Conservation (phyloP, 495 filamentous ascomycete species). For the Daldinia concentrica region DNA sequence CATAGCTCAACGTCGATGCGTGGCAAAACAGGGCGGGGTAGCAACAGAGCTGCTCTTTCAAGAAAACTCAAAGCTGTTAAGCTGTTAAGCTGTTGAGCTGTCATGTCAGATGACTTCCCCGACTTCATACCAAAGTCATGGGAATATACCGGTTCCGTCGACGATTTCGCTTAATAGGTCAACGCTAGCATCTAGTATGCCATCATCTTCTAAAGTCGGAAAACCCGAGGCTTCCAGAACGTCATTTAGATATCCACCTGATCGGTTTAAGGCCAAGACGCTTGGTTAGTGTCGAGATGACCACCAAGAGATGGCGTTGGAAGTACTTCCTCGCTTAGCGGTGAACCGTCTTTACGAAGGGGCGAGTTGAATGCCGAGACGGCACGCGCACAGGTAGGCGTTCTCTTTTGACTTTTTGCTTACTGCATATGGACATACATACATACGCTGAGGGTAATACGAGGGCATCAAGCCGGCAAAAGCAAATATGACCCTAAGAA, state of each 20-base stretch:
- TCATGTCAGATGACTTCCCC: conserved; percentile 30
- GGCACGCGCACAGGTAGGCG: background rate
- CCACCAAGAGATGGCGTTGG: background rate
- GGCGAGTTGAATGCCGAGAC: background rate
- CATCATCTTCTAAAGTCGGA: background rate
- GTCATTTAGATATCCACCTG: conserved; percentile 6
- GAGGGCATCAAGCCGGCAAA: background rate
- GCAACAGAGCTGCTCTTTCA: conserved; percentile 18
- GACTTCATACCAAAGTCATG: conserved; percentile 9
- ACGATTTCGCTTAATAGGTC: background rate
- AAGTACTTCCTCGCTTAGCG: background rate
- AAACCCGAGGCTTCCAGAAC: background rate
- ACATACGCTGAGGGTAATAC: background rate
- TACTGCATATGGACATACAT: background rate
- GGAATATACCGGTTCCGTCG: background rate
- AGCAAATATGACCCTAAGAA: background rate
- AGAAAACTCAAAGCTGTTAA: conserved; percentile 5
- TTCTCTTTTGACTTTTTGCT: background rate
- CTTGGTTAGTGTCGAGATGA: background rate
- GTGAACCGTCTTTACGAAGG: background rate
- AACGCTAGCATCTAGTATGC: conserved; percentile 1
- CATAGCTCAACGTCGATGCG: background rate
- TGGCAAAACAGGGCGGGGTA: conserved; percentile 36
- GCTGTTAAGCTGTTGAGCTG: background rate
- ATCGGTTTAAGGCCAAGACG: background rate